Base-by-base conservation (phyloP, 176 grass and related monocot genomes). In the Cenchrus fungigraminus region DNA sequence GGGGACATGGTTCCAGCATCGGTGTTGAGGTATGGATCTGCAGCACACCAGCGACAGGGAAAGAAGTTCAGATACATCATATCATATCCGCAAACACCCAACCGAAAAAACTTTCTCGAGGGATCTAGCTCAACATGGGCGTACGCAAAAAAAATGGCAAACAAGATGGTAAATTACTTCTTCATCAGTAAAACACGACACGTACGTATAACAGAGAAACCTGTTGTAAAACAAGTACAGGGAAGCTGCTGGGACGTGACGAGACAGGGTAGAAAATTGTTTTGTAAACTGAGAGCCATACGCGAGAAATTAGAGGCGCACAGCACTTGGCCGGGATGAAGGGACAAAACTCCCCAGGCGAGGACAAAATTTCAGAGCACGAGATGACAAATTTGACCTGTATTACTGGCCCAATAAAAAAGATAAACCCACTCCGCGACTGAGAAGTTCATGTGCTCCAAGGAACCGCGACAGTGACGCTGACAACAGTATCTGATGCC, bases 1-100 rank as follows among this genome's bases (percentile, higher is more conserved):
- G 97, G 97, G 49, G 97, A 94, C 97, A 99, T 99, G 59, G 97
- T 99, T 79, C 97, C 97, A 32, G 97, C 97, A 90, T 99, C 94
- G 16, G 92, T 99, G 73, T 99, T 99, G 47, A 99, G 90, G 81
- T 99, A 99, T 32, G 97, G 97, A 96, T 99, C 97, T 99, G 89
- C 86, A 85, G 89, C 86, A 85, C 52, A 87, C 17, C 44, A 81
- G 69, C 32, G 64, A 68, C 14, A 84, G 32, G 32, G 13, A 80
- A 65, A 76, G 0, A 34, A 70, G 56, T 31, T 80, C 13, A 71
- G 59, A 37, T 28, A 40, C 4, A 40, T 40, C 37, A 40, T 40
- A 68, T 15, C 71, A 28, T 83, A 42, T 47, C 40, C 13, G 31
- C 4, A 72, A 71, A 71, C 68, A 22, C 34, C 20, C 22, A 77